Evolutionary conservation across 768 basidiomycete species (phyloP).

Genomic region (Hebeloma cylindrosporum): DNA sequence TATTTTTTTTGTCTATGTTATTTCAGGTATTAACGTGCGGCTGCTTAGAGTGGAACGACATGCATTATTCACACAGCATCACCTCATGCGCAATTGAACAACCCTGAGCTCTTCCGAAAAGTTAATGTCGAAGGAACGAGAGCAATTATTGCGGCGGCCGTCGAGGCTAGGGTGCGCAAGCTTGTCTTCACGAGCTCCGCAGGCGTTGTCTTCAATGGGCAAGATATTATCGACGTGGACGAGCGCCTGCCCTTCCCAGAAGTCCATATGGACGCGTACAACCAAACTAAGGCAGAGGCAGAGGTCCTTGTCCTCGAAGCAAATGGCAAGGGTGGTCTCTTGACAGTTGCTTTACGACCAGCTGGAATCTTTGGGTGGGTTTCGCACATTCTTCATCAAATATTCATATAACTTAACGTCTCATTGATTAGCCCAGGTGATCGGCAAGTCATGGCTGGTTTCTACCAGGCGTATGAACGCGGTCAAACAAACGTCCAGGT

Average conservation of each 20-base stretch:
- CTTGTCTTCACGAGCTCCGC: conserved; percentile 95
- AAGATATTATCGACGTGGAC: conserved; percentile 80
- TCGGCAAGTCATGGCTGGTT: conserved; percentile 78
- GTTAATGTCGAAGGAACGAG: conserved; percentile 94
- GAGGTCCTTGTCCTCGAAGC: conserved; percentile 82
- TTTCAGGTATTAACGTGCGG: conserved; percentile 7
- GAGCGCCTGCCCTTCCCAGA: conserved; percentile 79
- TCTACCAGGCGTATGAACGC: conserved; percentile 75
- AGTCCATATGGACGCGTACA: conserved; percentile 85
- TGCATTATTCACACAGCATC: conserved; percentile 97
- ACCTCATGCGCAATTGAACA: conserved; percentile 60
- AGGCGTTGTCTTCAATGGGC: conserved; percentile 85
- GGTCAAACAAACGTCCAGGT: conserved; percentile 92
- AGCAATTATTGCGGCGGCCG: conserved; percentile 80
- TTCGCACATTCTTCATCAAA: too few species aligned
- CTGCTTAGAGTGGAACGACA: conserved; percentile 69
- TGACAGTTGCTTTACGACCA: conserved; percentile 89
- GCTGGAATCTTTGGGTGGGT: conserved; percentile 94
- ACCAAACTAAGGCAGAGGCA: conserved; percentile 89
- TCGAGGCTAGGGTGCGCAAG: conserved; percentile 70
- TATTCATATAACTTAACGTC: background rate
- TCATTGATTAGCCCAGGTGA: conserved; percentile 74
- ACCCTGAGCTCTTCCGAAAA: conserved; percentile 77
- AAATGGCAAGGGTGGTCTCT: conserved; percentile 79
- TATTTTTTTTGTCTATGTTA: background rate